Percentiles rank a stretch among this genome's conserved stretches.
phyloP scores from a whole-genome alignment of 2,329 filamentous ascomycete species.

The Botrytis porri region DNA sequence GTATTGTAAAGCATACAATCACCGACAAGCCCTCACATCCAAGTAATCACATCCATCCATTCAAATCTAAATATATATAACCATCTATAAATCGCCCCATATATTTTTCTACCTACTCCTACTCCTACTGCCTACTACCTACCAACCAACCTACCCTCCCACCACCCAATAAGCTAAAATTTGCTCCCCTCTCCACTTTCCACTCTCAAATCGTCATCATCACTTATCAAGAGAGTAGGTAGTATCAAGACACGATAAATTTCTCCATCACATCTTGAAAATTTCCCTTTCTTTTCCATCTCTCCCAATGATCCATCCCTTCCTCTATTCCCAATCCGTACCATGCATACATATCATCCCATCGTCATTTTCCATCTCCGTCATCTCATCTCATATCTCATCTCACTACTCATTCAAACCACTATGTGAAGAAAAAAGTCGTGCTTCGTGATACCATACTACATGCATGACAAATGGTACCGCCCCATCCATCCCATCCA shows the following conservation, averaged over 20 bases:
- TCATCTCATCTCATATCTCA: not conserved
- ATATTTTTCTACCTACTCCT: not conserved
- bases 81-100: not conserved
- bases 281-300: not conserved
- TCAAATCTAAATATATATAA: not conserved
- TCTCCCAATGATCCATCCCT: not conserved
- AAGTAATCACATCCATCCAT: not conserved
- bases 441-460: conserved; percentile 4
- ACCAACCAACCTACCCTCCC: not conserved
- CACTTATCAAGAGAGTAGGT: not conserved
- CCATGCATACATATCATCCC: not conserved
- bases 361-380: not conserved
- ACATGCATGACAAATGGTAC: conserved; percentile 1
- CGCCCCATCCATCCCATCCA: not conserved
- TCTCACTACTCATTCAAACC: conserved; percentile 8
- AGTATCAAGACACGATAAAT: not conserved
- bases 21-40: not conserved
- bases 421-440: not conserved
- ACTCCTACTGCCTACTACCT: not conserved
- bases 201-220: not conserved
- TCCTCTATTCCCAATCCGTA: not conserved
- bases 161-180: not conserved
- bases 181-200: not conserved
- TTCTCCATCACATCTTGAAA: not conserved
- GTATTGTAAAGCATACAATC: not conserved